Base-by-base conservation (phyloP, 2,329 filamentous ascomycete species). In the Colletotrichum viniferum region DNA sequence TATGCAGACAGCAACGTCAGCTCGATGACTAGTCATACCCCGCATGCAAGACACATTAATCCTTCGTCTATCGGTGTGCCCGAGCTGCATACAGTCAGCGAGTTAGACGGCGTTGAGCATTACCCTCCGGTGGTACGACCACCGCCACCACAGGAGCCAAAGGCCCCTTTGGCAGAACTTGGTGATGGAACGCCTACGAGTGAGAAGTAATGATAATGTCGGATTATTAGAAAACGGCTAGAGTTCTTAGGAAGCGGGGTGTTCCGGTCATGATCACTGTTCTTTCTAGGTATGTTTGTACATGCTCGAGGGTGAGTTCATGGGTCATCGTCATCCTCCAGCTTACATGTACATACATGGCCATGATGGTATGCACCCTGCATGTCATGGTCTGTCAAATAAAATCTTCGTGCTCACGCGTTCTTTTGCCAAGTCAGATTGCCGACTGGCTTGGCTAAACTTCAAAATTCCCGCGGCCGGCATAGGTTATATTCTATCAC, bases 1-100 rank as follows among this genome's bases (percentile, higher is more conserved):
- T 73, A 68, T n/a, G 56, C 69, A 7, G 73, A 73, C 43, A 68
- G 56, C 34, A 73, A 69, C 14, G 69, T 74, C 55, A 74, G 68
- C 68, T 74, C 73, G 4, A 38, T 74, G 26, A 67, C 43, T 36
- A 48, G 63, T 3, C 56, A 60, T 4, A 38, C 14, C 28, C 32
- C 30, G 0, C 56, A 60, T 32, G 58, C 69, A 7, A 34, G 63
- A 4, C 43, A 63, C 18, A 1, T 48, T 12, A 67, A 26, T 18
- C 63, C 26, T 21, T 75, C 62, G 3, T 13, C 69, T 13, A 21
- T 16, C 8, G 18, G 30, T 0, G 28, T 18, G 1, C 24, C 18
- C 12, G 58, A 73, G 3, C 21, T 75, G 63, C 73, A 75, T 13
- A 63, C 73, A 5, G 73, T 75, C 58, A 75, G 73, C 7, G 73